Evolutionary conservation across 2,329 filamentous ascomycete genomes (phyloP).

Genomic region (Akanthomyces muscarius): DNA sequence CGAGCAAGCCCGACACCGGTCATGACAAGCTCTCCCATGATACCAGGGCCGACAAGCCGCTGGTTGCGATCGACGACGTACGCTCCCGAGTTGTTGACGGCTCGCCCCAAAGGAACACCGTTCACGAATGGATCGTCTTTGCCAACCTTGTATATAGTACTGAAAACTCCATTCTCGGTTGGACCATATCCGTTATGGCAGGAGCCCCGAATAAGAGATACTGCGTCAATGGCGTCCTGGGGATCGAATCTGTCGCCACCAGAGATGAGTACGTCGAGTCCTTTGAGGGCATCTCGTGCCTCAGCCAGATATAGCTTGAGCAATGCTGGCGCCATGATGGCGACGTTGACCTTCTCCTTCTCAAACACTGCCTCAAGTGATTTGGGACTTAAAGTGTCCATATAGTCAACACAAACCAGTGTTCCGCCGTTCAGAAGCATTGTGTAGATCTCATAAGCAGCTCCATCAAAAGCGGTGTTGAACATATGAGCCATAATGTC

Average conservation of each 20-base stretch:
- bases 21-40: conserved; percentile 26
- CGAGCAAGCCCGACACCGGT: conserved; percentile 24
- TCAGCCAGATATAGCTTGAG: conserved; percentile 24
- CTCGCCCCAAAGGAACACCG: conserved; percentile 24
- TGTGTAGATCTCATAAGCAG: conserved; percentile 18
- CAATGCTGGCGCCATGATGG: conserved; percentile 22
- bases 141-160: conserved; percentile 18
- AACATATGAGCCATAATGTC: conserved; percentile 14
- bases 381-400: conserved; percentile 14
- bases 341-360: conserved; percentile 34
- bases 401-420: conserved; percentile 20
- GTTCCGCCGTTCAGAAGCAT: conserved; percentile 20
- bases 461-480: conserved; percentile 20
- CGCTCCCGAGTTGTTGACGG: conserved; percentile 23
- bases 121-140: conserved; percentile 13
- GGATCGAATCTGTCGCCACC: conserved; percentile 27
- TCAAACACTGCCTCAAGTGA: conserved; percentile 17
- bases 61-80: conserved; percentile 21
- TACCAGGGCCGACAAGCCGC: conserved; percentile 21
- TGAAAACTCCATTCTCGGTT: conserved; percentile 23
- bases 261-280: conserved; percentile 34
- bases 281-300: conserved; percentile 32
- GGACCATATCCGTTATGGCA: conserved; percentile 25
- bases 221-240: conserved; percentile 8
- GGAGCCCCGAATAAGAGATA: neutral